Evolutionary conservation across 1,139 yeast species (phyloP).

Genomic region (Debaryomyces psychrophilus): DNA sequence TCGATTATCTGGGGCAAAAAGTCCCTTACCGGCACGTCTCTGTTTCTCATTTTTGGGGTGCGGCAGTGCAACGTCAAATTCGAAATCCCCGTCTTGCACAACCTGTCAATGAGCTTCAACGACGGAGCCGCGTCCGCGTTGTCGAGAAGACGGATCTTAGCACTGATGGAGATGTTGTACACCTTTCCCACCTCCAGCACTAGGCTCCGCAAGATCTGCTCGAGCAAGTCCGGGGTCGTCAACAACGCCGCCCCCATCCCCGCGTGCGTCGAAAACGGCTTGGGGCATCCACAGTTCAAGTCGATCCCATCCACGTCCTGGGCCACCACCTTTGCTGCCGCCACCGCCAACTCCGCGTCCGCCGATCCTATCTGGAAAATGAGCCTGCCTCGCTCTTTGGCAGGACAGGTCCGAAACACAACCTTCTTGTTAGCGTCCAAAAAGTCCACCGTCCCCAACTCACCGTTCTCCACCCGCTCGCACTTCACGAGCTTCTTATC

Average conservation of each 20-base stretch:
- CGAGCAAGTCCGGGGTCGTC: slow-evolving; percentile 76
- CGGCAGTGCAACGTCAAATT: slow-evolving; percentile 92
- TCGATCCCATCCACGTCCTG: slow-evolving; percentile 91
- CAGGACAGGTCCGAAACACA: slow-evolving; percentile 74
- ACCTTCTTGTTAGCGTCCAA: slow-evolving; percentile 40
- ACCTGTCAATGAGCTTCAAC: slow-evolving; percentile 56
- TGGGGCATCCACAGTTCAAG: slow-evolving; percentile 95
- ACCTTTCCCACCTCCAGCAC: slow-evolving; percentile 84
- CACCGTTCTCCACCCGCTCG: slow-evolving; percentile 57
- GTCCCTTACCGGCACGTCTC: slow-evolving; percentile 75
- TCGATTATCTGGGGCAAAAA: slow-evolving; percentile 64
- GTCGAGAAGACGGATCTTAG: slow-evolving; percentile 80
- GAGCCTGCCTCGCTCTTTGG: slow-evolving; percentile 60
- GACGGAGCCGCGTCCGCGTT: slow-evolving; percentile 58
- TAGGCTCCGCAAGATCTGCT: slow-evolving; percentile 63
- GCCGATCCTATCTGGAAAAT: slow-evolving; percentile 93
- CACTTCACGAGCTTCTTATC: slow-evolving; percentile 82
- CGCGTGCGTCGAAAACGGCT: slow-evolving; percentile 81
- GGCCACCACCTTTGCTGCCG: slow-evolving; percentile 81
- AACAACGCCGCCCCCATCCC: slow-evolving; percentile 98
- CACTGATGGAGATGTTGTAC: slow-evolving; percentile 77
- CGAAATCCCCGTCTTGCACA: slow-evolving; percentile 79
- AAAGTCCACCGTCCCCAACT: slow-evolving; percentile 63
- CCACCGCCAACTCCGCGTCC: slow-evolving; percentile 78
- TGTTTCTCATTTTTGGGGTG: slow-evolving; percentile 84